These are phyloP conservation scores for Myxozyma vanderwaltii DNA, from an alignment of 805 yeast genomes.

Conservation along the genomic window DNA sequence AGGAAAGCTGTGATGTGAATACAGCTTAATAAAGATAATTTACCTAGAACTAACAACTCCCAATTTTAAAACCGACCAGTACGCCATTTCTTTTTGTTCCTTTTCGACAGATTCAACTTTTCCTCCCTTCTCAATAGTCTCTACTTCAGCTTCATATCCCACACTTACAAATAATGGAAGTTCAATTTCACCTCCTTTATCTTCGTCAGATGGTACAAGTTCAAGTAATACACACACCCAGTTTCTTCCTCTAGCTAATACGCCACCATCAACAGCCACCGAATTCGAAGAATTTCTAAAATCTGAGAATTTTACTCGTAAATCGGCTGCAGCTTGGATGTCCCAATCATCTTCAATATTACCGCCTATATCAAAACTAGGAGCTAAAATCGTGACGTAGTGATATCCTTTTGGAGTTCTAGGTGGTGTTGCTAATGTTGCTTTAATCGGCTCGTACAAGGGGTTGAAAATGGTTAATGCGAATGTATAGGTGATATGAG, in stretches of 20 bases:
- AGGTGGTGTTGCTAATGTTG: slow-evolving; percentile 27
- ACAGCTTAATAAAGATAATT: too few relatives aligned
- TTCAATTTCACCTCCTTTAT: slow-evolving; percentile 11
- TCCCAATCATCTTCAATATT: slow-evolving; percentile 33
- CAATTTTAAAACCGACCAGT: slow-evolving; percentile 17
- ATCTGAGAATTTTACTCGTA: slow-evolving; percentile 7
- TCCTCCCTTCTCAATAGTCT: not conserved
- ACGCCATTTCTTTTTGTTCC: slow-evolving; percentile 22
- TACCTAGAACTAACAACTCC: slow-evolving; percentile 11
- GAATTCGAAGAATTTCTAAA: not conserved
- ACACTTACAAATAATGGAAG: slow-evolving; percentile 31
- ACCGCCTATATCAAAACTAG: slow-evolving; percentile 26
- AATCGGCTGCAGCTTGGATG: slow-evolving; percentile 5
- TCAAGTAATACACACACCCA: slow-evolving; percentile 31
- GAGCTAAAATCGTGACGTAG: slow-evolving; percentile 22
- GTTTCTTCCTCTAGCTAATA: slow-evolving; percentile 27
- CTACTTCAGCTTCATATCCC: slow-evolving; percentile 21
- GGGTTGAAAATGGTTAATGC: slow-evolving; percentile 31
- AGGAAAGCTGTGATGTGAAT: too few relatives aligned
- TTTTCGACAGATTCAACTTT: not conserved
- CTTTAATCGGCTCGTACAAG: slow-evolving; percentile 15
- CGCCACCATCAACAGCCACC: slow-evolving; percentile 3
- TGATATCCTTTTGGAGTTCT: slow-evolving; percentile 21
- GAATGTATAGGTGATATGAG: slow-evolving; percentile 24
- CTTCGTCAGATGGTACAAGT: slow-evolving; percentile 11